Conservation (phyloP, 805 yeast genomes). For the Allodekkera sacchari region DNA sequence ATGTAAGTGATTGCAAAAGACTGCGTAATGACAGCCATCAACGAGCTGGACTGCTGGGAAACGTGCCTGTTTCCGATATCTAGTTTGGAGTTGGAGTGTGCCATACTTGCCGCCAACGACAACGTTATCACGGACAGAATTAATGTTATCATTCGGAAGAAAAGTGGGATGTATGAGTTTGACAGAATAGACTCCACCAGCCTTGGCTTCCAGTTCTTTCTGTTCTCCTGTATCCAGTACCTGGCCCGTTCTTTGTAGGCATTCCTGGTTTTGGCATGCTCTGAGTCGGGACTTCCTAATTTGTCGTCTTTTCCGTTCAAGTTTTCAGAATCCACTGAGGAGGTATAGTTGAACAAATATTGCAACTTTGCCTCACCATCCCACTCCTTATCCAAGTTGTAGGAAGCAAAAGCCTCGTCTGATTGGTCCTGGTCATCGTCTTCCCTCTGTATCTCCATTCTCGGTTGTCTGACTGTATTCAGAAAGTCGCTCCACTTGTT, state of each 20-base stretch:
- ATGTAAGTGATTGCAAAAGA: constrained; percentile 70
- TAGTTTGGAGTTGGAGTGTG: constrained; percentile 24
- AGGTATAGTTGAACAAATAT: constrained; percentile 33
- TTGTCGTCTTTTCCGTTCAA: constrained; percentile 5
- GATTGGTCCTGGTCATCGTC: constrained; percentile 12
- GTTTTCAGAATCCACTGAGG: constrained; percentile 10
- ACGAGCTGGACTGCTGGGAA: constrained; percentile 78
- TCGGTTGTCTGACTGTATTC: constrained; percentile 4
- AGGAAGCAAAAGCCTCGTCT: constrained; percentile 10
- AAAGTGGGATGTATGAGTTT: constrained; percentile 76
- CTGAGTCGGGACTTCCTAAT: constrained; percentile 1
- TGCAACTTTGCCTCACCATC: constrained; percentile 62
- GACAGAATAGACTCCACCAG: constrained; percentile 52
- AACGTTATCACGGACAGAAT: constrained; percentile 59
- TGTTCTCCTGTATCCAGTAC: constrained; percentile 57
- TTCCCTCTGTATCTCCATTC: neutral
- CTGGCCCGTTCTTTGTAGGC: constrained; percentile 49
- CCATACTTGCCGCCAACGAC: constrained; percentile 61
- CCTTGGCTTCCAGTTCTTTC: constrained; percentile 56
- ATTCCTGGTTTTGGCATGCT: constrained; percentile 5
- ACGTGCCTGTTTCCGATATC: constrained; percentile 30
- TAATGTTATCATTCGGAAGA: constrained; percentile 55
- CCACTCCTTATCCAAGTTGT: constrained; percentile 46
- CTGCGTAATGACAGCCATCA: constrained; percentile 87
- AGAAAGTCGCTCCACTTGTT: constrained; percentile 14